Conservation (phyloP, 2,329 filamentous ascomycete species). For the Pezicula carpinea region DNA sequence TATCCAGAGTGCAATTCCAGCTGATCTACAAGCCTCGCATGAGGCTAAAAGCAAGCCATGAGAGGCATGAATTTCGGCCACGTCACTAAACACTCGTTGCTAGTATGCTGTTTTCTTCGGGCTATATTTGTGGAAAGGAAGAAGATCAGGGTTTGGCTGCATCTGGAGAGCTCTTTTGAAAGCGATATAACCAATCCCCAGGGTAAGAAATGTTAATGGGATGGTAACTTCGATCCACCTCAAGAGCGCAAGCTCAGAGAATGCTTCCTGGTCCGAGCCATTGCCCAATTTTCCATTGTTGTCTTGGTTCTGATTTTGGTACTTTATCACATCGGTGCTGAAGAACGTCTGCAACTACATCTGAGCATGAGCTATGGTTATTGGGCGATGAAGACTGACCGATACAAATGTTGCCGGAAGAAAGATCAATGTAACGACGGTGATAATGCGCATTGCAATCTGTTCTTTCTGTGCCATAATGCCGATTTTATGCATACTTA, state of each 20-base stretch:
- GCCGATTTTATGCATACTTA: constrained; percentile 21
- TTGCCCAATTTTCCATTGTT: background rate
- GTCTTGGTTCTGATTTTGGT: constrained; percentile 25
- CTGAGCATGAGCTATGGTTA: background rate
- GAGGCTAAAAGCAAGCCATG: too few relatives aligned
- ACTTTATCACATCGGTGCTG: constrained; percentile 34
- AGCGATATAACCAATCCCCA: constrained; percentile 10
- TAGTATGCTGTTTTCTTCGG: too few relatives aligned
- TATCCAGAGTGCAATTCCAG: too few relatives aligned
- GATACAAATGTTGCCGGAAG: constrained; percentile 34
- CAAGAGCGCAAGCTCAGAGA: constrained; percentile 26
- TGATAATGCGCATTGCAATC: constrained; percentile 31
- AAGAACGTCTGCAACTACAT: constrained; percentile 32
- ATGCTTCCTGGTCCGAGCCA: constrained; percentile 14
- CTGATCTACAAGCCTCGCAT: too few relatives aligned
- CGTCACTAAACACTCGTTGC: too few relatives aligned
- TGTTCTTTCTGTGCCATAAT: constrained; percentile 22
- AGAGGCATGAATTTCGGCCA: too few relatives aligned
- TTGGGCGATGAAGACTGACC: constrained; percentile 20
- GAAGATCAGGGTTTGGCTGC: too few relatives aligned
- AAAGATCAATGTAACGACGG: constrained; percentile 30
- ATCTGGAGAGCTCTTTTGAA: constrained; percentile 5
- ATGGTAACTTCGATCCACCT: constrained; percentile 34
- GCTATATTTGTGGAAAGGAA: too few relatives aligned
- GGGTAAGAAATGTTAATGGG: constrained; percentile 31